phyloP scores from a whole-genome alignment of 73 alveolate species.

The Effrenium voratum region DNA sequence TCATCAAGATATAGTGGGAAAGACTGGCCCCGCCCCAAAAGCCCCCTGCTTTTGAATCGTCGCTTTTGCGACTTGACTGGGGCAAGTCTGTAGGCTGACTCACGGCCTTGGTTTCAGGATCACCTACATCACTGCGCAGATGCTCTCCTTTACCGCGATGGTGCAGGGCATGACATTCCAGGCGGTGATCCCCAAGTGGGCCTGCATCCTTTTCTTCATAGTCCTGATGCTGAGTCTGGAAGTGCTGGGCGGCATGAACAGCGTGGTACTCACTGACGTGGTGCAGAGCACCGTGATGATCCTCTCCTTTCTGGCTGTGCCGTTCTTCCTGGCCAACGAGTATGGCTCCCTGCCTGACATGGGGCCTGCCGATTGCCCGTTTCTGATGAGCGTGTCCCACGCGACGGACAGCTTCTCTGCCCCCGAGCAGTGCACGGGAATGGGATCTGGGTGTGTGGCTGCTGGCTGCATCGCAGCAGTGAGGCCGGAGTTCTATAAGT shows the following conservation, averaged over 20 bases:
- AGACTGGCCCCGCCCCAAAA: too few relatives aligned
- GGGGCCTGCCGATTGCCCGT: constrained; percentile 83
- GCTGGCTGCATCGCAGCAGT: constrained; percentile 81
- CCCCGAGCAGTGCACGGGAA: not conserved
- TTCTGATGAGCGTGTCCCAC: constrained; percentile 36
- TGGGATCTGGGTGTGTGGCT: not conserved
- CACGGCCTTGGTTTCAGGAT: too few relatives aligned
- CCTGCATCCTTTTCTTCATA: constrained; percentile 31
- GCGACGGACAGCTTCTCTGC: constrained; percentile 1
- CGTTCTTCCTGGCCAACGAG: constrained; percentile 25
- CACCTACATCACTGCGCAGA: constrained; percentile 78
- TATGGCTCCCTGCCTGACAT: constrained; percentile 69
- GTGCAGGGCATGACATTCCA: constrained; percentile 89
- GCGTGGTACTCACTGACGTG: constrained; percentile 83
- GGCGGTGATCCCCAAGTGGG: constrained; percentile 52
- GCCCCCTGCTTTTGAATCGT: too few relatives aligned
- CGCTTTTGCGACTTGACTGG: too few relatives aligned
- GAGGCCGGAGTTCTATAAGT: constrained; percentile 69
- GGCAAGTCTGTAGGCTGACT: too few relatives aligned
- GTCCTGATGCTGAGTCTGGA: constrained; percentile 47
- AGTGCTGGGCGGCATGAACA: constrained; percentile 82
- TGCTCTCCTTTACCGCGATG: constrained; percentile 82
- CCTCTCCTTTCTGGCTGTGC: constrained; percentile 49
- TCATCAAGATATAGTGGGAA: too few relatives aligned
- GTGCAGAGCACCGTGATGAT: constrained; percentile 89